Percentiles rank a stretch among this genome's conserved stretches.
Conservation (phyloP, 2,329 filamentous ascomycete genomes). For the Penicillium sp. region DNA sequence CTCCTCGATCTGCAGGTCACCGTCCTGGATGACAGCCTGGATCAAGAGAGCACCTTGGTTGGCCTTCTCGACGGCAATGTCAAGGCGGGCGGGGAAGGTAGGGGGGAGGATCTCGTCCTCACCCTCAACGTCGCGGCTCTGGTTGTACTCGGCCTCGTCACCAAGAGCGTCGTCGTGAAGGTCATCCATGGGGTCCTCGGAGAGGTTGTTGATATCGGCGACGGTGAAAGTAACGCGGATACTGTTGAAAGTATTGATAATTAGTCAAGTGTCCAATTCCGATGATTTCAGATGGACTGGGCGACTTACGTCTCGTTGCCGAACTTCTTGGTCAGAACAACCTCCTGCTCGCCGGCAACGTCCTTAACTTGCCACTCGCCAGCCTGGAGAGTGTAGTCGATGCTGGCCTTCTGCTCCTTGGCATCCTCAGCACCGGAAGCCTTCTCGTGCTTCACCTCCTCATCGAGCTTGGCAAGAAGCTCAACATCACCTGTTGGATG, state of each 20-base stretch:
- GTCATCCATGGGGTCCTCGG: constrained; percentile 54
- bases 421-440: constrained; percentile 74
- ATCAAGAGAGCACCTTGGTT: constrained; percentile 82
- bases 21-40: constrained; percentile 83
- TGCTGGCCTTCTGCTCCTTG: constrained; percentile 79
- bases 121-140: constrained; percentile 53
- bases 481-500: constrained; percentile 65
- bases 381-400: constrained; percentile 87
- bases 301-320: constrained; percentile 82
- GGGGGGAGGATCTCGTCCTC: constrained; percentile 53
- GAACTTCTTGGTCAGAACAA: constrained; percentile 78
- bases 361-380: constrained; percentile 79
- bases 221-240: constrained; percentile 84
- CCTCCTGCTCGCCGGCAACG: constrained; percentile 79
- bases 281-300: background rate
- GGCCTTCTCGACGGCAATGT: constrained; percentile 85
- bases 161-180: constrained; percentile 58
- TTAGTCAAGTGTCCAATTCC: background rate
- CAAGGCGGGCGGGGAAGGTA: constrained; percentile 77
- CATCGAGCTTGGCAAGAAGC: constrained; percentile 80
- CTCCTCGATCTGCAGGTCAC: constrained; percentile 83
- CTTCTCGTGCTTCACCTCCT: constrained; percentile 80
- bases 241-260: constrained; percentile 37
- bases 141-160: constrained; percentile 56
- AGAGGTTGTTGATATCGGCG: constrained; percentile 72